phyloP scores from a whole-genome alignment of 176 grass and related monocot genomes.

The Carex kokanica region DNA sequence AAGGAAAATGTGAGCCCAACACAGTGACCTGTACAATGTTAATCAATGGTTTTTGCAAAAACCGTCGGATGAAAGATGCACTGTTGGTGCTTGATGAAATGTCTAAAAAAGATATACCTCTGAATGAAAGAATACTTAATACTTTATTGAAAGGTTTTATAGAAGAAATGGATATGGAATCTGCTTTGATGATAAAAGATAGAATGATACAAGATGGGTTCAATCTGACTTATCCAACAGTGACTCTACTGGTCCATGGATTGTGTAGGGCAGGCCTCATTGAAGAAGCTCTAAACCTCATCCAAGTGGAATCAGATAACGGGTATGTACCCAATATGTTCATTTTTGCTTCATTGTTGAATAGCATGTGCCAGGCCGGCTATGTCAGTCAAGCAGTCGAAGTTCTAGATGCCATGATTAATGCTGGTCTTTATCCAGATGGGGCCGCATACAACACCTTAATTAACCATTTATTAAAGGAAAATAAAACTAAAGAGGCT shows the following conservation, averaged over 20 bases:
- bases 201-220: conserved; percentile 58
- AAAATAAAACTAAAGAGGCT: conserved; percentile 66
- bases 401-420: conserved; percentile 69
- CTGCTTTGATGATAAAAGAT: conserved; percentile 53
- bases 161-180: conserved; percentile 62
- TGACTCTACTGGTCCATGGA: conserved; percentile 63
- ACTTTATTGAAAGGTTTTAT: conserved; percentile 82
- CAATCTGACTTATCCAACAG: conserved; percentile 40
- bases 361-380: conserved; percentile 57
- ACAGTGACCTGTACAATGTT: conserved; percentile 63
- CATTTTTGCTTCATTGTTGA: conserved; percentile 60
- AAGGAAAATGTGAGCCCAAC: conserved; percentile 35
- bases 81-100: conserved; percentile 76
- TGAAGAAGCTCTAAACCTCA: conserved; percentile 55
- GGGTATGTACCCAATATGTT: conserved; percentile 60
- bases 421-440: conserved; percentile 63
- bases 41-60: conserved; percentile 58
- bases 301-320: conserved; percentile 44
- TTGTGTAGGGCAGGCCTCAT: conserved; percentile 67
- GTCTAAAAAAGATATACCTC: conserved; percentile 30
- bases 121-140: conserved; percentile 52
- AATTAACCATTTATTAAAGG: conserved; percentile 39
- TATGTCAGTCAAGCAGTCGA: conserved; percentile 56
- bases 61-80: conserved; percentile 49
- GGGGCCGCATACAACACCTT: conserved; percentile 65